Base-by-base conservation (phyloP, 2,329 filamentous ascomycete genomes). In the Fusarium denticulatum region DNA sequence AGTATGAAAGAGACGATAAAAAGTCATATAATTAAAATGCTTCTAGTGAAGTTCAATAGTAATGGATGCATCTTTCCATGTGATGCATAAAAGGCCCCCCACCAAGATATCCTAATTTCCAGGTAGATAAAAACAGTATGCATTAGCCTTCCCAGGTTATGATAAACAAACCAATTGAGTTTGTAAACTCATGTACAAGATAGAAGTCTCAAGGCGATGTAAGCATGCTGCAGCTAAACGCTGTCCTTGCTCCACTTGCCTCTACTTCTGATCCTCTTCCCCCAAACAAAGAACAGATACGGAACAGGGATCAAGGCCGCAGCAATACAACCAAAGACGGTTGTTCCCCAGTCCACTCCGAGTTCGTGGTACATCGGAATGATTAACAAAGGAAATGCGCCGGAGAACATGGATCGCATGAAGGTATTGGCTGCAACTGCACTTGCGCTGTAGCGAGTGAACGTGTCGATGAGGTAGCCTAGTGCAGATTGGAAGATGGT, bases 341-440 rank as follows among this genome's bases (percentile, higher is more conserved):
- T 59, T 24, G 52, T 47, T 28, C 60, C 60, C 60, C 60, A 63
- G 26, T 63, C 26, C 18, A 63, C 52, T 1, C 52, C 60, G 16
- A 63, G 60, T 5, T 34, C 59, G 28, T 47, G 60, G 4, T 59
- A 63, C 42, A 63, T 59, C 1, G 52, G 60, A 1, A 63, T 64
- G 24, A 60, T 64, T 24, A 64, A 64, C 15, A 64, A 20, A 15
- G 61, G 55, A 30, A 64, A 64, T 1, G 61, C 43, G 6, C 55
- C 61, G 0, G 55, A 60, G 22, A 64, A 49, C 36, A 60, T 64
- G 1, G 61, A 60, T 6, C 61, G 55, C 42, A 64, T 60, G 13
- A 64, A 60, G 14, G 61, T 49, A 36, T 64, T 64, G 2, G 55
- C 43, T 4, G 55, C 61, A 12, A 60, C 22, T 7, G 56, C 55